These are phyloP conservation scores for Cryoendolithus antarcticus DNA, from an alignment of 2,329 filamentous ascomycete genomes.

Conservation along the genomic window DNA sequence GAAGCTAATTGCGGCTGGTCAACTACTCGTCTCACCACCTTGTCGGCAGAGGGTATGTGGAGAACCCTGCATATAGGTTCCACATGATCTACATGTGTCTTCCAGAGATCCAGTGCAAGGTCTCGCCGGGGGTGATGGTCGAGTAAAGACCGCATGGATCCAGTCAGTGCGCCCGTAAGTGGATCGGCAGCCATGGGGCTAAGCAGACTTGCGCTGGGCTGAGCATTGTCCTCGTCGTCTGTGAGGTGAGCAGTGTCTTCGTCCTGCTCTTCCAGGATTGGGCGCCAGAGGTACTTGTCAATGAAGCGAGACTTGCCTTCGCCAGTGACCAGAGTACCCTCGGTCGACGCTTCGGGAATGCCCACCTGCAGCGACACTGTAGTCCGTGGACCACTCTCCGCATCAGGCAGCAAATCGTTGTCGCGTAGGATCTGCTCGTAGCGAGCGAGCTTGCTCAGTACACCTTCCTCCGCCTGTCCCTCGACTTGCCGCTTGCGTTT, in stretches of 20 bases:
- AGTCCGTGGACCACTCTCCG: not conserved
- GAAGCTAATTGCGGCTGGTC: slow-evolving; percentile 41
- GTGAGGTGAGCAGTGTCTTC: slow-evolving; percentile 7
- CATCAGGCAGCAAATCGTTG: slow-evolving; percentile 21
- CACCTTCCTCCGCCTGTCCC: slow-evolving; percentile 21
- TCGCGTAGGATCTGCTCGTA: slow-evolving; percentile 29
- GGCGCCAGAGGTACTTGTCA: slow-evolving; percentile 23
- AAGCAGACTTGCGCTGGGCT: slow-evolving; percentile 10
- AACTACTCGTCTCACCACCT: slow-evolving; percentile 38
- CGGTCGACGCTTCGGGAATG: not conserved
- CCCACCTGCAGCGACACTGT: not conserved
- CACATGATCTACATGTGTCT: slow-evolving; percentile 56
- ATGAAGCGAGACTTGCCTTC: slow-evolving; percentile 32
- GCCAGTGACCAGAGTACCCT: slow-evolving; percentile 17
- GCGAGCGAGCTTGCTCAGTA: slow-evolving; percentile 16
- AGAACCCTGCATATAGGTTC: slow-evolving; percentile 60
- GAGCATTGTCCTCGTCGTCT: slow-evolving; percentile 11
- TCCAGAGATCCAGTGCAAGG: slow-evolving; percentile 40
- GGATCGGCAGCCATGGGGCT: slow-evolving; percentile 11
- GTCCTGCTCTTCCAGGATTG: slow-evolving; percentile 17
- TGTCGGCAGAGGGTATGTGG: slow-evolving; percentile 44
- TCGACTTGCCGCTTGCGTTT: slow-evolving; percentile 26
- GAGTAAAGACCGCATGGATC: slow-evolving; percentile 10
- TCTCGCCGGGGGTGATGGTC: slow-evolving; percentile 43
- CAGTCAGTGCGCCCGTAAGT: slow-evolving; percentile 16